phyloP scores from a whole-genome alignment of 1,139 yeast genomes.

The Kurtzmaniella quercitrusa region DNA sequence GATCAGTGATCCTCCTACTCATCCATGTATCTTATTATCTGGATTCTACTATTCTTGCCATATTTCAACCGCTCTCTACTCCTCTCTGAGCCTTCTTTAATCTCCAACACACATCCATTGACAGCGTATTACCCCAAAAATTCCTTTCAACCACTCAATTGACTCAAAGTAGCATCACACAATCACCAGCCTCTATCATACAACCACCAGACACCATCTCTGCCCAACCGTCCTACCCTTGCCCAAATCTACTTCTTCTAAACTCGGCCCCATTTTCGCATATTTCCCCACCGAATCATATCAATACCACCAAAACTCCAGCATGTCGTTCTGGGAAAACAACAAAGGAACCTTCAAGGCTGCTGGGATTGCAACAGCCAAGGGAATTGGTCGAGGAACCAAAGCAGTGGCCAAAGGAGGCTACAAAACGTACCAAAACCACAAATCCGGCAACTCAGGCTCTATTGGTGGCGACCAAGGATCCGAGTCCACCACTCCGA shows the following conservation, averaged over 20 bases:
- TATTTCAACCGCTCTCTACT: too few species aligned
- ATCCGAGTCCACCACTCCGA: conserved; percentile 4
- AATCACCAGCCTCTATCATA: too few species aligned
- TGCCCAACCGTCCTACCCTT: too few species aligned
- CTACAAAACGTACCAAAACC: conserved; percentile 42
- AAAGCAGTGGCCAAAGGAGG: conserved; percentile 49
- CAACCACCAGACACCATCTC: too few species aligned
- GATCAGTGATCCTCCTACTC: too few species aligned
- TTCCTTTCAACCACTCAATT: too few species aligned
- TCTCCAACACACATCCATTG: too few species aligned
- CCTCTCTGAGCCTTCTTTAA: too few species aligned
- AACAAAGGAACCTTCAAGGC: conserved; percentile 46
- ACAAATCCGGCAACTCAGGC: conserved; percentile 17
- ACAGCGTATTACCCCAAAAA: too few species aligned
- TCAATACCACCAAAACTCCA: conserved; percentile 1
- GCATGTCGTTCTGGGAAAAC: conserved; percentile 49
- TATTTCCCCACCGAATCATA: background rate
- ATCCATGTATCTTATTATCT: too few species aligned
- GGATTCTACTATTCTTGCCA: too few species aligned
- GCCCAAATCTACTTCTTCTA: background rate
- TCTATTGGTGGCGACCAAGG: conserved; percentile 4
- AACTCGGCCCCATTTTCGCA: background rate
- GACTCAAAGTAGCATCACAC: too few species aligned
- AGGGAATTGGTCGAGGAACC: conserved; percentile 48
- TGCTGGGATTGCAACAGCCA: conserved; percentile 43